Evolutionary conservation across 192 early-diverging fungal species (phyloP).

Genomic region (Coemansia sp.): DNA sequence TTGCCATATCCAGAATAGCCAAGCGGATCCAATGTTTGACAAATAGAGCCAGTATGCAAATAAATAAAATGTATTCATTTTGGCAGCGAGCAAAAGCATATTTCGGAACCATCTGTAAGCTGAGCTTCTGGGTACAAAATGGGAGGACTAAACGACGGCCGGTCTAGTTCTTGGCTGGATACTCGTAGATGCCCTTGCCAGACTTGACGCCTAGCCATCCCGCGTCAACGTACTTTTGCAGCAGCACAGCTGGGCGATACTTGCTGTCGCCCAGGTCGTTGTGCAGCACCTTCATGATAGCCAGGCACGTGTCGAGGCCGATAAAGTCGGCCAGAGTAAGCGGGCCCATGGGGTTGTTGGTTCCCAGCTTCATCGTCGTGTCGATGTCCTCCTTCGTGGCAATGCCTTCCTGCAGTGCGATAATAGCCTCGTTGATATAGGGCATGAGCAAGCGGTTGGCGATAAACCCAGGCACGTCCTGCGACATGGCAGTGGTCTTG

Average conservation of each 20-base stretch:
- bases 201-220: conserved; percentile 95
- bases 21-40: not conserved
- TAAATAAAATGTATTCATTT: too few relatives aligned
- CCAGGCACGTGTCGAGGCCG: conserved; percentile 96
- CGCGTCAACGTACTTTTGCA: conserved; percentile 95
- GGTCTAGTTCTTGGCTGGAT: conserved; percentile 40
- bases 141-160: not conserved
- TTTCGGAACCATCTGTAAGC: not conserved
- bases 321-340: conserved; percentile 97
- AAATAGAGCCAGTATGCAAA: too few relatives aligned
- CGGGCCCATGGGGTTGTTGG: conserved; percentile 98
- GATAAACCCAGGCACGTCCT: conserved; percentile 96
- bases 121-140: not conserved
- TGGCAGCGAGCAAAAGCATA: too few relatives aligned
- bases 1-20: not conserved
- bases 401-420: conserved; percentile 85
- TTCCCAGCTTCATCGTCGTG: conserved; percentile 97
- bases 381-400: conserved; percentile 95
- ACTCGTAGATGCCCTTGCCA: conserved; percentile 90
- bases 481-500: conserved; percentile 87
- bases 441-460: conserved; percentile 98
- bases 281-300: conserved; percentile 96
- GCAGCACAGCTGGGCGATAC: conserved; percentile 90
- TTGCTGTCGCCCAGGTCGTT: conserved; percentile 91
- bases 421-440: conserved; percentile 97